These are phyloP conservation scores for Blastomyces parvus DNA, from an alignment of 2,329 filamentous ascomycete species.

Conservation along the genomic window DNA sequence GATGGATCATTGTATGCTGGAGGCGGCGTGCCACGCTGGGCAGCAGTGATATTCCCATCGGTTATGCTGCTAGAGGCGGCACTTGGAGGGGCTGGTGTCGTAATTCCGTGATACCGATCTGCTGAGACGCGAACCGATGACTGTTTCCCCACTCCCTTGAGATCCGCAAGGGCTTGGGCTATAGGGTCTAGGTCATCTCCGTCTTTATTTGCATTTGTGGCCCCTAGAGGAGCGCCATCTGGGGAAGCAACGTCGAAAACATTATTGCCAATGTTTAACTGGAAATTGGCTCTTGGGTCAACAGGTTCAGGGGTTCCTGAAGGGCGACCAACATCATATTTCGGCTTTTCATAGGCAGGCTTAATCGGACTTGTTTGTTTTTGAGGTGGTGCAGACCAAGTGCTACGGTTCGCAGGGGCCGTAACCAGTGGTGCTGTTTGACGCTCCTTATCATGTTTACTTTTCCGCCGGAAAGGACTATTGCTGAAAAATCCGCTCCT, in stretches of 20 bases:
- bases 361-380: constrained; percentile 38
- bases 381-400: constrained; percentile 41
- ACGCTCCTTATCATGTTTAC: constrained; percentile 61
- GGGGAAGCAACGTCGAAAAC: constrained; percentile 85
- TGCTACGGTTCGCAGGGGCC: constrained; percentile 40
- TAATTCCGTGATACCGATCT: constrained; percentile 87
- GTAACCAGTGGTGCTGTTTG: constrained; percentile 28
- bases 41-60: constrained; percentile 32
- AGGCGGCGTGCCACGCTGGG: constrained; percentile 65
- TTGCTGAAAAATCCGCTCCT: constrained; percentile 87
- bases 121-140: constrained; percentile 79
- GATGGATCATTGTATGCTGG: constrained; percentile 71
- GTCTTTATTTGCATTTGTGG: constrained; percentile 30
- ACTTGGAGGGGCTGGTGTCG: constrained; percentile 59
- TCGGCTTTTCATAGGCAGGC: constrained; percentile 26
- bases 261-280: constrained; percentile 89
- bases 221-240: constrained; percentile 43
- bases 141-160: constrained; percentile 80
- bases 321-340: constrained; percentile 18
- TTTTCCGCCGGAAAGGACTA: constrained; percentile 87
- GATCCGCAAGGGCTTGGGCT: constrained; percentile 79
- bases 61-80: constrained; percentile 26
- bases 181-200: constrained; percentile 73
- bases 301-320: constrained; percentile 65
- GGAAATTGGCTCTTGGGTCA: constrained; percentile 84